Evolutionary conservation across 225 moss, liverwort and hornwort species (phyloP), one percentile per base, ranked within the genome.

Genomic region (Pleurozium schreberi): DNA sequence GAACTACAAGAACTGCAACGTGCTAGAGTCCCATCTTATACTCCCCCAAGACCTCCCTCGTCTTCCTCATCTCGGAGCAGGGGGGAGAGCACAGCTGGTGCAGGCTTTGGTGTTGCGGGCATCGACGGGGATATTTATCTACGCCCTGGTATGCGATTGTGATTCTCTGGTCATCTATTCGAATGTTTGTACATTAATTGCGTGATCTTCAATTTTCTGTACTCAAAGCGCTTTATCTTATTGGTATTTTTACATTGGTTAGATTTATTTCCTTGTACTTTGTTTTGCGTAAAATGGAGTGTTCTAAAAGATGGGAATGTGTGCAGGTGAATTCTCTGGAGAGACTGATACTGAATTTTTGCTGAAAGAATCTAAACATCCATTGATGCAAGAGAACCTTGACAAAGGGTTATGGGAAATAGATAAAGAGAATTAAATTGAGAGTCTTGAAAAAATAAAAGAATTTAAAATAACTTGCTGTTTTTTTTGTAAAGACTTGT

Each of bases 351-450:
- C 95, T n/a, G 97, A 96, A 68, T 93, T 92, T 79, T 88, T 92
- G 83, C 93, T 95, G 17, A 98, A 95, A 87, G 96, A 95, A 89
- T 89, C 91, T 57, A 94, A 95, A 87, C 95, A 95, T 77, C 89
- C 94, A 57, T 87, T 93, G 81, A 63, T 94, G 81, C 97, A 97
- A 92, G 96, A 97, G 85, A 94, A 93, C 74, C 89, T 96, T 58
- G 96, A 96, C 88, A 97, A 95, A 88, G 94, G 96, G 83, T 92
- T 95, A 14, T 94, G 95, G 76, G 97, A 98, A 85, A 92, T 96
- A 71, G 94, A 97, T 86, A 95, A 94, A 88, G n/a, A n/a, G 0
- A 25, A 70, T 40, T 26, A 15, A 42, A 70, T 25, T 42, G 3
- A 26, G 2, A 42, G 5, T 23, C 11, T 1, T 6, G 2, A n/a